Conservation (phyloP, 805 yeast species). For the Ogataea haglerorum region DNA sequence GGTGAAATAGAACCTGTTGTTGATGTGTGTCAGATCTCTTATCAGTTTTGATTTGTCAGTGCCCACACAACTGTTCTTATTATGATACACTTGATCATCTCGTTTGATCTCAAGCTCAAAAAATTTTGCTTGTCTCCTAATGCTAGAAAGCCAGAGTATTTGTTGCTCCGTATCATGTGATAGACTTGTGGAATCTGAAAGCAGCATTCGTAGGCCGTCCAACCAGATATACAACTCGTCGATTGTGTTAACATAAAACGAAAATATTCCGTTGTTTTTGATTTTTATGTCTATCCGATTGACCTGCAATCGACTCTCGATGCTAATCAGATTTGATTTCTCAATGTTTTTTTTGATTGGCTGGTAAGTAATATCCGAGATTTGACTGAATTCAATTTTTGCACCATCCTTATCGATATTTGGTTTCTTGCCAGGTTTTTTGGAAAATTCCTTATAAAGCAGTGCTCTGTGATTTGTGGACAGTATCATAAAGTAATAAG, state of each 20-base stretch:
- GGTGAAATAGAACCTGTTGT: background rate
- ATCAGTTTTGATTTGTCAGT: background rate
- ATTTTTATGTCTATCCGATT: conserved; percentile 23
- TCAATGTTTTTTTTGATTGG: conserved; percentile 40
- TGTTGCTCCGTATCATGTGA: conserved; percentile 43
- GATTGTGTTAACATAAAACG: conserved; percentile 68
- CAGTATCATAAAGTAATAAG: conserved; percentile 50
- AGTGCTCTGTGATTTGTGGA: conserved; percentile 65
- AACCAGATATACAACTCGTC: conserved; percentile 71
- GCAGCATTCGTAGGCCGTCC: conserved; percentile 64
- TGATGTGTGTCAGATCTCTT: background rate
- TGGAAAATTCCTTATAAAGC: conserved; percentile 56
- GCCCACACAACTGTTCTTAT: too few species aligned
- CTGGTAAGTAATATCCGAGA: conserved; percentile 47
- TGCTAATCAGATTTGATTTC: conserved; percentile 46
- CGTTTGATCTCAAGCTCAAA: conserved; percentile 26
- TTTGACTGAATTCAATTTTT: conserved; percentile 49
- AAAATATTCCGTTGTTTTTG: conserved; percentile 34
- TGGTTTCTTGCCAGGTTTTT: conserved; percentile 47
- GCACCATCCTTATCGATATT: conserved; percentile 55
- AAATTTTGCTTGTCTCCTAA: conserved; percentile 49
- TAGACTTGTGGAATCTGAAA: conserved; percentile 27
- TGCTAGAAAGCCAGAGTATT: conserved; percentile 39
- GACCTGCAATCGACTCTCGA: conserved; percentile 47
- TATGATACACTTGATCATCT: too few species aligned